Conservation (phyloP, 768 basidiomycete species). For the Tubosaeta sp. region DNA sequence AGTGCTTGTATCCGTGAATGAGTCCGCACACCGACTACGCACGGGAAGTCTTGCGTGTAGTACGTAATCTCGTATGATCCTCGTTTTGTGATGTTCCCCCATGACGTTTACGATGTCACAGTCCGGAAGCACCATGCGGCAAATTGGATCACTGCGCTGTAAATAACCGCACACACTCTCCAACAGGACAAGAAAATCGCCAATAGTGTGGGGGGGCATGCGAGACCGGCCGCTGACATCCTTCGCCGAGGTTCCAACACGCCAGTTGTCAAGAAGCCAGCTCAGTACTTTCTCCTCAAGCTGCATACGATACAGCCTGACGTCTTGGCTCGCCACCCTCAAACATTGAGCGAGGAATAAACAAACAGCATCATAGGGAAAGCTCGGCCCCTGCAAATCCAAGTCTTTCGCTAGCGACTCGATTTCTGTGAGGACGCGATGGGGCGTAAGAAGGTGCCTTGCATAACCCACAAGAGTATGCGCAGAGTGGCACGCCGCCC, state of each 20-base stretch:
- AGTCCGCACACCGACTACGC: constrained; percentile 21
- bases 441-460: constrained; percentile 45
- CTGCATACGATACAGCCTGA: constrained; percentile 76
- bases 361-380: constrained; percentile 89
- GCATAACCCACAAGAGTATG: constrained; percentile 47
- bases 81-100: constrained; percentile 52
- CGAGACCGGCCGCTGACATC: constrained; percentile 34
- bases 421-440: constrained; percentile 65
- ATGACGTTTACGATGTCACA: constrained; percentile 59
- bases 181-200: constrained; percentile 62
- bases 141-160: constrained; percentile 42
- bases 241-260: constrained; percentile 37
- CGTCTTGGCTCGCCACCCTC: constrained; percentile 72
- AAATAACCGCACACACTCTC: constrained; percentile 58
- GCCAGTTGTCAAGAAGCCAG: constrained; percentile 80
- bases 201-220: constrained; percentile 50
- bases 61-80: constrained; percentile 65
- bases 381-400: constrained; percentile 84
- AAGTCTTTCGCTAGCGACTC: constrained; percentile 78
- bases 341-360: constrained; percentile 69
- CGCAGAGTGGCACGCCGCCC: constrained; percentile 75
- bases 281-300: constrained; percentile 81
- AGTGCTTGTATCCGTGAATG: background rate
- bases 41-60: constrained; percentile 59
- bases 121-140: constrained; percentile 60